Evolutionary conservation across 345 rosid genomes (phyloP).

Genomic region (Raphanus raphanistrum): DNA sequence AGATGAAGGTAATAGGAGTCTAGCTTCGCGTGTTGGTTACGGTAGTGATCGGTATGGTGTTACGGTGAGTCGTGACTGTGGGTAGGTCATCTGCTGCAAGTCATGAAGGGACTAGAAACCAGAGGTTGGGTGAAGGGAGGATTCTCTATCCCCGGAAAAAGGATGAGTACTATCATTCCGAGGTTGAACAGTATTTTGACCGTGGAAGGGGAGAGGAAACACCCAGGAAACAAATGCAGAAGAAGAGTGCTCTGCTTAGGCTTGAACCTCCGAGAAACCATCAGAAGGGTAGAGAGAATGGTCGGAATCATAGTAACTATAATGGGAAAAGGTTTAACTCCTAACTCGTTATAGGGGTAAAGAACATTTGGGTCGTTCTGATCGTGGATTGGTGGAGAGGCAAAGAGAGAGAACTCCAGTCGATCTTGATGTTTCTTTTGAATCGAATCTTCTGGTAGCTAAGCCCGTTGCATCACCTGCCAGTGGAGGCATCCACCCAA

Average conservation of each 20-base stretch:
- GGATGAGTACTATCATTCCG: conserved; percentile 45
- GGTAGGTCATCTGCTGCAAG: conserved; percentile 35
- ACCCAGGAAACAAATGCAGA: conserved; percentile 63
- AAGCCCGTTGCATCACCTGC: conserved; percentile 55
- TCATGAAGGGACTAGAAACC: conserved; percentile 41
- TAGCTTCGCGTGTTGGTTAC: conserved; percentile 39
- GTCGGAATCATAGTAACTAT: conserved; percentile 40
- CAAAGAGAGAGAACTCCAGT: conserved; percentile 57
- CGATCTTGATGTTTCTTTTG: conserved; percentile 85
- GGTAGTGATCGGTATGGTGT: conserved; percentile 37
- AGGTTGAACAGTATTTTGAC: conserved; percentile 44
- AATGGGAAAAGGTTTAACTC: conserved; percentile 43
- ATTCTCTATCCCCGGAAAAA: conserved; percentile 36
- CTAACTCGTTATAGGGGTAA: conserved; percentile 49
- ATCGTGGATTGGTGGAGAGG: conserved; percentile 44
- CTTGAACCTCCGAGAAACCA: conserved; percentile 55
- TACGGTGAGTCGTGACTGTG: conserved; percentile 27
- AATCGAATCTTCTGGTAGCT: conserved; percentile 79
- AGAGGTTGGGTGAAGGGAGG: conserved; percentile 45
- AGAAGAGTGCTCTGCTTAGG: conserved; percentile 88
- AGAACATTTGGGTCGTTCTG: conserved; percentile 46
- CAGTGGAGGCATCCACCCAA: conserved; percentile 37
- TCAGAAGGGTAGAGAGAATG: conserved; percentile 55
- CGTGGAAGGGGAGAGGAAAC: conserved; percentile 56
- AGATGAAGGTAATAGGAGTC: conserved; percentile 31